A percentile compares a stretch with the other conserved stretches of the same genome.
phyloP scores from a whole-genome alignment of 2,329 filamentous ascomycete species.

The Beauveria varroae region DNA sequence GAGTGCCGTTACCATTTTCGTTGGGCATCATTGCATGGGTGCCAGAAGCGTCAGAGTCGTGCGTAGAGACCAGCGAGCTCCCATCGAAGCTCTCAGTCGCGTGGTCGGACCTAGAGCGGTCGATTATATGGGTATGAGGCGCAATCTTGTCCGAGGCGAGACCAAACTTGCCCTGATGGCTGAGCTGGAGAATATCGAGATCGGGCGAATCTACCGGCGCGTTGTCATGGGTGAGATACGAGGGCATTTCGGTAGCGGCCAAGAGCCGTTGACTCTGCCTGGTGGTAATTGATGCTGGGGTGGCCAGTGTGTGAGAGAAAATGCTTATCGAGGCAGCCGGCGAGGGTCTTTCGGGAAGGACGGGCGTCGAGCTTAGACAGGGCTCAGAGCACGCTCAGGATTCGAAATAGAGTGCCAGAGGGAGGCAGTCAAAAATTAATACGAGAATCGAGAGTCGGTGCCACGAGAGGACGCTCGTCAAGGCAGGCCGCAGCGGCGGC shows the following conservation, averaged over 20 bases:
- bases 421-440: neutral
- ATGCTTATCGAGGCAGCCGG: neutral
- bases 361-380: neutral
- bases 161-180: conserved; percentile 31
- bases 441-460: neutral
- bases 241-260: conserved; percentile 39
- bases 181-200: conserved; percentile 37
- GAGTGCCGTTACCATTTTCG: conserved; percentile 31
- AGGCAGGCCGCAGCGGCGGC: conserved; percentile 4
- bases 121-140: conserved; percentile 29
- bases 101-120: conserved; percentile 36
- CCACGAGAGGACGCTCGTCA: conserved; percentile 2
- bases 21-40: conserved; percentile 34
- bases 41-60: conserved; percentile 45
- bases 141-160: conserved; percentile 26
- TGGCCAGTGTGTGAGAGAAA: neutral
- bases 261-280: neutral
- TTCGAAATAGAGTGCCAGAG: neutral
- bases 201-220: conserved; percentile 34
- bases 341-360: neutral
- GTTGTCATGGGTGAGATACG: conserved; percentile 42
- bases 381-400: neutral
- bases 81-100: conserved; percentile 48
- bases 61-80: conserved; percentile 44
- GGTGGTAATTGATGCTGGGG: neutral